Percentiles rank a stretch among this genome's conserved stretches.
phyloP scores from a whole-genome alignment of 331 rosid species.

The Malus hybrid region DNA sequence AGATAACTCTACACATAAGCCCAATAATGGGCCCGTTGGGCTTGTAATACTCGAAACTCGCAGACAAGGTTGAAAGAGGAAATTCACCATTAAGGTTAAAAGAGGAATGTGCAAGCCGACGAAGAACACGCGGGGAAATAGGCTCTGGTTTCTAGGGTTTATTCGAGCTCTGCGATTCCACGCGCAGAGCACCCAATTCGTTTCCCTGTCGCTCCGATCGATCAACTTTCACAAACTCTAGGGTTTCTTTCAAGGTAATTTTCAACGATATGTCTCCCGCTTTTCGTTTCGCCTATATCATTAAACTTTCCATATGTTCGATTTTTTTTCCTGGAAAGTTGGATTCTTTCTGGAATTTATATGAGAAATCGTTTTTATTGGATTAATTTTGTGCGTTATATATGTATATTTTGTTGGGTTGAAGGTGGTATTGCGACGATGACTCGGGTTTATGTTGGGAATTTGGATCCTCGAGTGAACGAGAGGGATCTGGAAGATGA shows the following conservation, averaged over 20 bases:
- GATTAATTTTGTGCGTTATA: neutral
- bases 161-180: neutral
- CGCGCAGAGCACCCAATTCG: neutral
- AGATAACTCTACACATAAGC: no score
- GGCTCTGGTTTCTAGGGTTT: constrained; percentile 16
- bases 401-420: constrained; percentile 2
- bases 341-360: neutral
- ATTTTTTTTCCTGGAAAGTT: neutral
- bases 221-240: neutral
- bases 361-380: neutral
- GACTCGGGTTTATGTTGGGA: constrained; percentile 85
- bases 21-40: neutral
- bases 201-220: neutral
- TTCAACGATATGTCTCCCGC: no score
- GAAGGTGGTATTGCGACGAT: constrained; percentile 28
- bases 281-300: neutral
- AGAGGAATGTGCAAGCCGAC: no score
- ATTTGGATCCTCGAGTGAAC: constrained; percentile 78
- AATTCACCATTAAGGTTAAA: no score
- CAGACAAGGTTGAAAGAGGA: neutral
- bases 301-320: neutral
- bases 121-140: neutral
- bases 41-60: neutral
- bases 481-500: constrained; percentile 96
- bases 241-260: neutral